Evolutionary conservation across 2,329 filamentous ascomycete genomes (phyloP), one percentile per base, ranked within the genome.

Genomic region (Aspergillus quadricinctus): DNA sequence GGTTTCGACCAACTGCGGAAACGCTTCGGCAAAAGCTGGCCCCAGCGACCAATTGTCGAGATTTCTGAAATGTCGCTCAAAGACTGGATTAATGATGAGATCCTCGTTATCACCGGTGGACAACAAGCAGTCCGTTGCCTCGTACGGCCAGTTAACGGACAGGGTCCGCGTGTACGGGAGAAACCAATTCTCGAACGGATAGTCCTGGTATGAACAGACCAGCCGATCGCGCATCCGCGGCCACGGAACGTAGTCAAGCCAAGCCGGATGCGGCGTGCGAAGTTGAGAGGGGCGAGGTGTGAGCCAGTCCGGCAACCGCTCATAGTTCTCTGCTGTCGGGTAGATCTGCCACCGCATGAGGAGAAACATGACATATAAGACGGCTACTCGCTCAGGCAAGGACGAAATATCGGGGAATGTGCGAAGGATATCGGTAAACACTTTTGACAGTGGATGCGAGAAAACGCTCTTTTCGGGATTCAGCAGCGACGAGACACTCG

Each of bases 321-420:
- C 84, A 71, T 89, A 92, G 74, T 92, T 95, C 63, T 92, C 88
- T 58, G 82, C 81, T 0, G 89, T 90, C 0, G 91, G 90, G 28
- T 84, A 84, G 55, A 96, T 88, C 69, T 90, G 86, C 90, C 92
- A 96, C 45, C 88, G 83, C 87, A 94, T 90, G 61, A 92, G 70
- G 31, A 92, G 81, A 73, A 95, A 96, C 89, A 96, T 95, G 68
- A 88, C 78, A 70, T 92, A 95, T 7, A 96, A 80, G 6, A 90
- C 85, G 8, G 88, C 91, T 0, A 95, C 85, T 65, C 89, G 88
- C 73, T 96, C 91, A 0, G 92, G 91, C 0, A 95, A 80, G n/a
- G 80, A 81, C 3, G 82, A 83, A 29, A 96, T 85, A 64, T 89
- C 87, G 0, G 91, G 90, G 64, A 96, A 95, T n/a, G 88, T 90